Evolutionary conservation across 441 rosid species (phyloP).

Genomic region (Raphanus hybrid): DNA sequence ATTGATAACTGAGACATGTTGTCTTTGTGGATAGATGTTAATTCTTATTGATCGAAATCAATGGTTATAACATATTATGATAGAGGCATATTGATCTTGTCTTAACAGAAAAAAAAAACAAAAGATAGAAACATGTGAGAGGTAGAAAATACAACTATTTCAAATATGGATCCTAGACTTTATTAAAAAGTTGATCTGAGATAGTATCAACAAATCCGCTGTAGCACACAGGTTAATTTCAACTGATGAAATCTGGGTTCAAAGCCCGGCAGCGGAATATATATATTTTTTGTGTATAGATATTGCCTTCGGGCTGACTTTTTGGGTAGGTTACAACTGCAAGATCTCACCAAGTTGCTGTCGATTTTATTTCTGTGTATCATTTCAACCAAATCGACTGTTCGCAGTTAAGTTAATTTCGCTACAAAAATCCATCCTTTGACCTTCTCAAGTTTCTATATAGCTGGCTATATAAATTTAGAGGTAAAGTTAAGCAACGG

Average conservation of each 20-base stretch:
- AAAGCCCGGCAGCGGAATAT: background rate
- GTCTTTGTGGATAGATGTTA: background rate
- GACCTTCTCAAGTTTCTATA: background rate
- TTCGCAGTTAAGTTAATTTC: background rate
- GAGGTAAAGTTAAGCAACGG: background rate
- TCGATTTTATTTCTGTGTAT: background rate
- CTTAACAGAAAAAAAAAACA: background rate
- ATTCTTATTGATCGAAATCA: background rate
- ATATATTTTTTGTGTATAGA: background rate
- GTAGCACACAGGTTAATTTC: constrained; percentile 19
- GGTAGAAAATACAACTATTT: background rate
- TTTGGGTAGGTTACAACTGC: background rate
- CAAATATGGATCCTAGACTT: background rate
- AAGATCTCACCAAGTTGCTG: background rate
- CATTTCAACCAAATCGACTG: background rate
- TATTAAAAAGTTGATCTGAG: background rate
- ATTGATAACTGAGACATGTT: constrained; percentile 3
- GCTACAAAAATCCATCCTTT: background rate
- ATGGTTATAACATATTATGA: background rate
- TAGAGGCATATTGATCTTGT: background rate
- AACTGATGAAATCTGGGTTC: constrained; percentile 7
- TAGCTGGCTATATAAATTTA: background rate
- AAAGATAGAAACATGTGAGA: background rate
- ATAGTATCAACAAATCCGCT: background rate
- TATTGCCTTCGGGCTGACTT: background rate